Conservation (phyloP, 2,329 filamentous ascomycete genomes). For the Pezicula radicicola region DNA sequence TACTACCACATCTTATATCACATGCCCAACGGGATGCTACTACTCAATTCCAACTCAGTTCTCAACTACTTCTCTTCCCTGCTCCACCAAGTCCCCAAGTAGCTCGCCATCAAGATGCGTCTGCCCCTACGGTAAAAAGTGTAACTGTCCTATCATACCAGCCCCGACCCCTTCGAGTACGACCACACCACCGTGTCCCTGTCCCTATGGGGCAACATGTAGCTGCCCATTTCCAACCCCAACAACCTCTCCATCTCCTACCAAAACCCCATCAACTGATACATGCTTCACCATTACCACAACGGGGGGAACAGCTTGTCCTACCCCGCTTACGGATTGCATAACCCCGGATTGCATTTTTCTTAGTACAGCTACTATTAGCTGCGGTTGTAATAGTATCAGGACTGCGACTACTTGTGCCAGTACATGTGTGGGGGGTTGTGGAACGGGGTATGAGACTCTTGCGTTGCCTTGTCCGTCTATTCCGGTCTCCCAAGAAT, state of each 20-base stretch:
- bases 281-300: constrained; percentile 10
- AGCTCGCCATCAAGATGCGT: background rate
- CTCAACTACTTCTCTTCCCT: background rate
- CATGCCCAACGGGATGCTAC: constrained; percentile 14
- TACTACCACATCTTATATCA: constrained; percentile 15
- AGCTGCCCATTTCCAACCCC: background rate
- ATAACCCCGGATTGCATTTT: background rate
- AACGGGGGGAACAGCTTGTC: constrained; percentile 9
- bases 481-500: background rate
- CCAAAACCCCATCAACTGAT: background rate
- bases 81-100: background rate
- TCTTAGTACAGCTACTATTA: background rate
- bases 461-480: background rate
- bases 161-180: background rate
- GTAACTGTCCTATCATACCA: no score
- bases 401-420: background rate
- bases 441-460: background rate
- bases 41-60: background rate
- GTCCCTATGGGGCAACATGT: background rate
- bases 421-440: background rate
- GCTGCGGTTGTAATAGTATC: background rate
- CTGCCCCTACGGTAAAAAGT: no score
- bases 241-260: background rate
- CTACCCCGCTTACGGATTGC: background rate
- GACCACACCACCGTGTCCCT: background rate